A percentile compares a stretch with the other conserved stretches of the same genome.
Conservation (phyloP, 306 rosid species). For the Castanea mollissima region DNA sequence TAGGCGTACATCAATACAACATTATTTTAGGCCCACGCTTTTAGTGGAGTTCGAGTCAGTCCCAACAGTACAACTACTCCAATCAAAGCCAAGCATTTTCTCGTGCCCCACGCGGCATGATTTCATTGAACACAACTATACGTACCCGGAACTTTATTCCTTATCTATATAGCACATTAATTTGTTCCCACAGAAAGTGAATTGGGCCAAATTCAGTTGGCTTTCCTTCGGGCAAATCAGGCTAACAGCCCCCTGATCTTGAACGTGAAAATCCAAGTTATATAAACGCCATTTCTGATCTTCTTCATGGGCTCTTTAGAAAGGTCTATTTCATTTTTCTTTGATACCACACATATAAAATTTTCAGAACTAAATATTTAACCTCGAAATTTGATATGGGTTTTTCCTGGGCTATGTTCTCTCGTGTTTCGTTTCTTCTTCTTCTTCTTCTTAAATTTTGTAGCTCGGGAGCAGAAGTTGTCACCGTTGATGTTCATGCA, state of each 20-base stretch:
- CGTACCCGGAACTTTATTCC: not conserved
- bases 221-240: conserved; percentile 4
- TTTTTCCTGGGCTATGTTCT: conserved; percentile 19
- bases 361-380: not conserved
- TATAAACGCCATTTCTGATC: not conserved
- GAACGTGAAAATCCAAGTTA: conserved; percentile 4
- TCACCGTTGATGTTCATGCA: conserved; percentile 56
- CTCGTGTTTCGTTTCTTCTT: conserved; percentile 25
- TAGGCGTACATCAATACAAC: too few relatives aligned
- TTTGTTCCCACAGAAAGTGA: not conserved
- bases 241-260: conserved; percentile 22
- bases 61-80: not conserved
- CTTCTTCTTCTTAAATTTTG: conserved; percentile 21
- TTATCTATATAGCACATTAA: not conserved
- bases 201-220: conserved; percentile 1
- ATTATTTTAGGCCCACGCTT: not conserved
- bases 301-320: conserved; percentile 34
- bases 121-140: not conserved
- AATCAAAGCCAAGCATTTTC: not conserved
- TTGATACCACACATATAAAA: not conserved
- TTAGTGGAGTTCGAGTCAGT: not conserved
- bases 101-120: not conserved
- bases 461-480: conserved; percentile 48
- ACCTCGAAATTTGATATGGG: conserved; percentile 27
- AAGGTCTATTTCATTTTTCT: conserved; percentile 20